A percentile compares a stretch with the other conserved stretches of the same genome.
phyloP scores from a whole-genome alignment of 768 basidiomycete species.

The Lactifluus volemus region DNA sequence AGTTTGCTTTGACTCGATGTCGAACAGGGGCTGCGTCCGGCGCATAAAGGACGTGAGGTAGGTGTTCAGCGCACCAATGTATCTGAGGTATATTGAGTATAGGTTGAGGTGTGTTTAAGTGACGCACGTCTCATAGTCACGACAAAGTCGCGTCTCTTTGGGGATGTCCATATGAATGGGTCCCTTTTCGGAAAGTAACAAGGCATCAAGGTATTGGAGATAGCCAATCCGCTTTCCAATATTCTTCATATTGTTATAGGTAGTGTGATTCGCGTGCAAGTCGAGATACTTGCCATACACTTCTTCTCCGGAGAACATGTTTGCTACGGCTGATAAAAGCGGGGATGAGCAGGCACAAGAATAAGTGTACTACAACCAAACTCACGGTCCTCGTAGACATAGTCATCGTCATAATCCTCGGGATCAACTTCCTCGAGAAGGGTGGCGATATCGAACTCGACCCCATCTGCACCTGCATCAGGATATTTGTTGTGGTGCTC shows the following conservation, averaged over 20 bases:
- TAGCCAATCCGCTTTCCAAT: constrained; percentile 80
- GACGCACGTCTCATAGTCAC: constrained; percentile 76
- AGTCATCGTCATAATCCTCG: constrained; percentile 60
- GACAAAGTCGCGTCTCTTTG: constrained; percentile 55
- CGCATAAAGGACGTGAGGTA: constrained; percentile 85
- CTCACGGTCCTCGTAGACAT: constrained; percentile 79
- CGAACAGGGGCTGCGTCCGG: constrained; percentile 74
- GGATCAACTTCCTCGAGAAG: constrained; percentile 72
- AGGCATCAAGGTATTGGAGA: constrained; percentile 84
- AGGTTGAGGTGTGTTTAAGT: not conserved
- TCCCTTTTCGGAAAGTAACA: constrained; percentile 56
- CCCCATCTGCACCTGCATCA: constrained; percentile 70
- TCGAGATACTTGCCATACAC: constrained; percentile 92
- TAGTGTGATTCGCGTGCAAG: constrained; percentile 77
- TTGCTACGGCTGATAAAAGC: constrained; percentile 49
- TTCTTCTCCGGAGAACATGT: constrained; percentile 95
- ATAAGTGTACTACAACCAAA: constrained; percentile 42
- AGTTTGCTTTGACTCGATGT: constrained; percentile 59
- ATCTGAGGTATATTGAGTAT: constrained; percentile 39
- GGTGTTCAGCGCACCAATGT: constrained; percentile 71
- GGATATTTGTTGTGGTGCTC: constrained; percentile 96
- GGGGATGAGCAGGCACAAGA: constrained; percentile 1
- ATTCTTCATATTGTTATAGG: constrained; percentile 85
- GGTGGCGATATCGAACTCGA: constrained; percentile 76
- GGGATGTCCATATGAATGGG: constrained; percentile 61